Conservation (phyloP, 176 grass and related monocot genomes). For the Bolboschoenus planiculmis region DNA sequence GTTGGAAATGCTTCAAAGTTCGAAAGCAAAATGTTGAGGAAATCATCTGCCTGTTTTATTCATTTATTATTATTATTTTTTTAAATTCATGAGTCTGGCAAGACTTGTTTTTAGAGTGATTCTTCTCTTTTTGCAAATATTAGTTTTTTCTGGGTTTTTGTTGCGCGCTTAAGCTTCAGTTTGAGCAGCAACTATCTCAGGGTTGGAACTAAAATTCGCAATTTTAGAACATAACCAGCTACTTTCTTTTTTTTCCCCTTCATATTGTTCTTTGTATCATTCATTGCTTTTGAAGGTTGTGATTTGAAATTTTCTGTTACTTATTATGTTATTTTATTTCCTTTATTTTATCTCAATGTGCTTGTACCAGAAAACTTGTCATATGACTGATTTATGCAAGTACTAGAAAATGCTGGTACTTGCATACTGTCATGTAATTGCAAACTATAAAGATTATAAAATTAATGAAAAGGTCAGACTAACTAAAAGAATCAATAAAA, state of each 20-base stretch:
- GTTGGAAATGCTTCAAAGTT: slow-evolving; percentile 23
- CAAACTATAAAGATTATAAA: neutral
- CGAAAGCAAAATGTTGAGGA: slow-evolving; percentile 12
- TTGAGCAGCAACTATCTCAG: neutral
- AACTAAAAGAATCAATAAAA: neutral
- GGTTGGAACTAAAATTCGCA: neutral
- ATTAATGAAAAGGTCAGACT: neutral
- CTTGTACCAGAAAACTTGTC: neutral
- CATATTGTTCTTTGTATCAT: slow-evolving; percentile 2
- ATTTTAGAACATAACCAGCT: neutral
- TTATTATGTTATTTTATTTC: neutral
- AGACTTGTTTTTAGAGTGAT: neutral
- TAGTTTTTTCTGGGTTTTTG: neutral
- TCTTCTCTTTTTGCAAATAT: neutral
- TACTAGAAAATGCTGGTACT: neutral
- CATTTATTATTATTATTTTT: neutral
- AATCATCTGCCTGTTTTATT: neutral
- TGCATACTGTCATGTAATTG: neutral
- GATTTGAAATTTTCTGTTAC: neutral
- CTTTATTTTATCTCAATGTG: neutral
- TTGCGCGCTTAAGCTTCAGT: neutral
- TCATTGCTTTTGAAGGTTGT: slow-evolving; percentile 9
- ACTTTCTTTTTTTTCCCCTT: slow-evolving; percentile 8
- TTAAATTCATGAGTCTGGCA: neutral
- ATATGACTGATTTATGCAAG: neutral